Evolutionary conservation across 2,329 filamentous ascomycete species (phyloP), one percentile per base, ranked within the genome.

Genomic region (Bisporella sp.): DNA sequence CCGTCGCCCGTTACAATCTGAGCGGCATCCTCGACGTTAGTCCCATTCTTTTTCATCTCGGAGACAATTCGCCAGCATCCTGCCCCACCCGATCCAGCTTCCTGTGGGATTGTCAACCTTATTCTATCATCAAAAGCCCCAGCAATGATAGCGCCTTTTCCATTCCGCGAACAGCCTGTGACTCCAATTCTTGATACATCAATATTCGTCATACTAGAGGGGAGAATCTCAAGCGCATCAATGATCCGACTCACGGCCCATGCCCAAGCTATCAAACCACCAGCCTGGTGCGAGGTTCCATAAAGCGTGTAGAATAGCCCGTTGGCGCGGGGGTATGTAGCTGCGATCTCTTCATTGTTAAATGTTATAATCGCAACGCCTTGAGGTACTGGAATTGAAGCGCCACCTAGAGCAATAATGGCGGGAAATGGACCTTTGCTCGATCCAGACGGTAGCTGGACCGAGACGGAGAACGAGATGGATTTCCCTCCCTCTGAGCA

Each of bases 81-180:
- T 21, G 79, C 72, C 40, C 78, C 80, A 48, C 80, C 80, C 1
- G 78, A 75, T 21, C 80, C 80, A 5, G 77, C 81, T 66, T 84
- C 79, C 63, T 84, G 79, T 0, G 80, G 78, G 35, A 84, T 71
- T 11, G 78, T 81, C 33, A 84, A 71, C 13, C 76, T 78, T 52
- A 84, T 79, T 41, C 80, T 78, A 48, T 70, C 62, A 52, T 79
- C 77, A 28, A 83, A 69, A 2, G 80, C 79, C 12, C 78, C 79
- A 4, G 74, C 76, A n/a, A 83, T 69, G 54, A 84, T 74, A 31
- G 80, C 79, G 9, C 80, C 80, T 68, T 84, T 84, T 50, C 79
- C 80, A 65, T 83, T 81, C 40, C 80, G 75, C 48, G 78, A 82
- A 70, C 80, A 84, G 5, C 81, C 81, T 11, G 79, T 83, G 2